Evolutionary conservation across 2,329 filamentous ascomycete species (phyloP).

Genomic region (Colletotrichum tamarilloi): DNA sequence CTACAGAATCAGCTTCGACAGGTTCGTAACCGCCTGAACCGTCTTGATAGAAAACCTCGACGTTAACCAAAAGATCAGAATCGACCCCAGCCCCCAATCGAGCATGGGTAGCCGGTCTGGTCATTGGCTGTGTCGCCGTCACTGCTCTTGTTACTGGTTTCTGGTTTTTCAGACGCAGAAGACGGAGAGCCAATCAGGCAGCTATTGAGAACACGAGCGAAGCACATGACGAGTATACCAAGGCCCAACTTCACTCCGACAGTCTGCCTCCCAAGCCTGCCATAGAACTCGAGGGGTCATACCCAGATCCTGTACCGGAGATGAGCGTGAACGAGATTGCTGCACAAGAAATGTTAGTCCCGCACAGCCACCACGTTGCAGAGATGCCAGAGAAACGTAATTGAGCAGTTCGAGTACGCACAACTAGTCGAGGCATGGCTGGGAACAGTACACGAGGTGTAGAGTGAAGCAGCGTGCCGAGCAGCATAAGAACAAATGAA

Average conservation of each 20-base stretch:
- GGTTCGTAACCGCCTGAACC: too few species aligned
- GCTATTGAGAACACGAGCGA: background rate
- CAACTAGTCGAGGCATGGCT: background rate
- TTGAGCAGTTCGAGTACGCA: background rate
- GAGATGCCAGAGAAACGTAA: background rate
- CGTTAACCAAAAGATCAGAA: background rate
- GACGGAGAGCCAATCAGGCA: background rate
- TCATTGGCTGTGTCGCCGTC: background rate
- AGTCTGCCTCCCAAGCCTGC: background rate
- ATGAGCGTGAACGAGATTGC: conserved; percentile 2
- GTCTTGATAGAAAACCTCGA: background rate
- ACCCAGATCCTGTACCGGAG: background rate
- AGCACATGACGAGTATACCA: background rate
- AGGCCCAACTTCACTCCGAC: conserved; percentile 1
- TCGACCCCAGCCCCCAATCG: background rate
- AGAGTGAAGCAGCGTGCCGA: background rate
- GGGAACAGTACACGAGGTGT: background rate
- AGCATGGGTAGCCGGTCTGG: conserved; percentile 16
- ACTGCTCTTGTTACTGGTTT: background rate
- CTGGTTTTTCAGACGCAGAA: conserved; percentile 4
- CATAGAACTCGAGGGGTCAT: background rate
- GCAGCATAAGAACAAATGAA: background rate
- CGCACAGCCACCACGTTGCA: background rate
- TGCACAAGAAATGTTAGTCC: background rate
- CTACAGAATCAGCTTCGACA: too few species aligned